Evolutionary conservation across 768 basidiomycete species (phyloP).

Genomic region (Myochromella boudieri): DNA sequence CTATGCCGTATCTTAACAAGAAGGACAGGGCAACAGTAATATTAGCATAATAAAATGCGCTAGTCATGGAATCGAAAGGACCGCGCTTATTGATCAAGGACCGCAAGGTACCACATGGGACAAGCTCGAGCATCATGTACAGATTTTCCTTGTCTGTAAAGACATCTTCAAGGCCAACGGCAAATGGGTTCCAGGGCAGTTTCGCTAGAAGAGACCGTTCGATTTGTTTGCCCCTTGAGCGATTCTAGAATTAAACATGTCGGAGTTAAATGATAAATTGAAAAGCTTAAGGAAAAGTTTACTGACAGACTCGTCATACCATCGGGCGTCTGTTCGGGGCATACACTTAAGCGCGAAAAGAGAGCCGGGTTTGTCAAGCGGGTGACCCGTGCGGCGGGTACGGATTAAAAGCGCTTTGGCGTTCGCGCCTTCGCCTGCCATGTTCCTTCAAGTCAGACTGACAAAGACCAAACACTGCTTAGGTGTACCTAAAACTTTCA

Average conservation of each 20-base stretch:
- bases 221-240: conserved; percentile 29
- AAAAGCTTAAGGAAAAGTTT: background rate
- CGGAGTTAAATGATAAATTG: background rate
- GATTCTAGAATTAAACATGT: conserved; percentile 26
- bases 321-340: conserved; percentile 25
- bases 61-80: conserved; percentile 29
- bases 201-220: conserved; percentile 41
- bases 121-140: conserved; percentile 52
- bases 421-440: conserved; percentile 39
- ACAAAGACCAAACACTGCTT: background rate
- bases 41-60: conserved; percentile 56
- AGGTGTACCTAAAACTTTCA: conserved; percentile 37
- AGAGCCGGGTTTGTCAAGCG: conserved; percentile 33
- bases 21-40: conserved; percentile 49
- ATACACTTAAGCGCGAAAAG: conserved; percentile 48
- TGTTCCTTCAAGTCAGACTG: conserved; percentile 1
- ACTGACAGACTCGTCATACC: too few species aligned
- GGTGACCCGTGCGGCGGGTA: conserved; percentile 24
- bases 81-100: conserved; percentile 30
- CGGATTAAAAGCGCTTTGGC: conserved; percentile 44
- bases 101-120: conserved; percentile 43
- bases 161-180: conserved; percentile 42
- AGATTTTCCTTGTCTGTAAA: conserved; percentile 48
- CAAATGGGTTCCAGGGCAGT: conserved; percentile 56
- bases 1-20: conserved; percentile 41